These are phyloP conservation scores for Coemansia sp. DNA, from an alignment of 192 early-diverging fungal species.

Conservation along the genomic window DNA sequence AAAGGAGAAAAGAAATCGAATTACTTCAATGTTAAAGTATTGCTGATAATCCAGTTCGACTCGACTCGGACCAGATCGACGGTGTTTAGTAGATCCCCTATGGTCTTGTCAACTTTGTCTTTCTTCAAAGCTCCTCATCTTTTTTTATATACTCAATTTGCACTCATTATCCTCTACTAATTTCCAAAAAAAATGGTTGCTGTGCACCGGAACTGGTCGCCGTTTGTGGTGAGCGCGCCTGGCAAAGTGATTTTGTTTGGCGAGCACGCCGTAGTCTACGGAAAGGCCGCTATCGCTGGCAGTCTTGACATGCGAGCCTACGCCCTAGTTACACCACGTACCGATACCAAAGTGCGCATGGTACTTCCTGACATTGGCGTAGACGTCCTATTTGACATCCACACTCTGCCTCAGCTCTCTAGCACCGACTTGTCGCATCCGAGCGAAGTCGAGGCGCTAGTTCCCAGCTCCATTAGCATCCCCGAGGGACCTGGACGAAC, in stretches of 20 bases:
- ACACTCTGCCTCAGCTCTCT: constrained; percentile 10
- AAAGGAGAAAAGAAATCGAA: neutral
- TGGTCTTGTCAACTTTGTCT: neutral
- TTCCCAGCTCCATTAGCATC: constrained; percentile 8
- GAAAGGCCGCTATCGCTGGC: constrained; percentile 84
- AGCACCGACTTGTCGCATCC: constrained; percentile 14
- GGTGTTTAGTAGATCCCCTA: neutral
- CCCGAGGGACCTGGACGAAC: constrained; percentile 44
- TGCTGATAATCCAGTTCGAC: neutral
- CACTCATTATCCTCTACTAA: neutral
- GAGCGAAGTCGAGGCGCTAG: constrained; percentile 24
- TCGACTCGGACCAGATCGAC: neutral
- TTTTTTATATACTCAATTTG: neutral
- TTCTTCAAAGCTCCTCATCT: neutral
- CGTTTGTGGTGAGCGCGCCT: constrained; percentile 81
- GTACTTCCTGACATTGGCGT: constrained; percentile 68
- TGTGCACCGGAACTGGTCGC: constrained; percentile 2
- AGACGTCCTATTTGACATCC: constrained; percentile 28
- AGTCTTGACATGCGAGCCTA: constrained; percentile 81
- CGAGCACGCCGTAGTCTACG: constrained; percentile 97
- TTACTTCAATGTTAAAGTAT: neutral
- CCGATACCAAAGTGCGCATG: constrained; percentile 57
- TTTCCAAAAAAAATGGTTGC: constrained; percentile 23
- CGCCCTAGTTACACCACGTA: constrained; percentile 60
- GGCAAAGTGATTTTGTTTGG: constrained; percentile 98